Percentiles rank a stretch among this genome's conserved stretches.
Evolutionary conservation across 345 rosid species (phyloP).

Genomic region (Ceriops decandra): DNA sequence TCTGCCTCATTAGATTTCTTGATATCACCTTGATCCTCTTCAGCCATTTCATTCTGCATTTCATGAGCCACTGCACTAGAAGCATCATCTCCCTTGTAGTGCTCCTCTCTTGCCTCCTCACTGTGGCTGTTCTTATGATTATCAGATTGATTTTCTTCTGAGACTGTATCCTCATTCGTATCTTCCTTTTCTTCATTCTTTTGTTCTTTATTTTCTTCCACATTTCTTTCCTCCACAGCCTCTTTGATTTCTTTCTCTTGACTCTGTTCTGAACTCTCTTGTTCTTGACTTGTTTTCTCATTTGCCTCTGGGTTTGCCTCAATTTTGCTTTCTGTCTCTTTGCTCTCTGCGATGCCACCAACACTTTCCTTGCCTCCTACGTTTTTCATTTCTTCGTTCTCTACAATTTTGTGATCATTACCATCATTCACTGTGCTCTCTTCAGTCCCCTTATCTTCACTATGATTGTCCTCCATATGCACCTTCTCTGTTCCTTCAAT

Average conservation of each 20-base stretch:
- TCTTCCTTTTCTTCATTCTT: conserved; percentile 13
- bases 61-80: conserved; percentile 71
- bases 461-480: conserved; percentile 6
- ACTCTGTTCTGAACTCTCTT: conserved; percentile 11
- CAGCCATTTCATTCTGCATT: conserved; percentile 25
- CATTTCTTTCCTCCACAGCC: conserved; percentile 20
- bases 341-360: conserved; percentile 5
- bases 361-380: conserved; percentile 11
- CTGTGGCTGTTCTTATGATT: conserved; percentile 40
- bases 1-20: conserved; percentile 29
- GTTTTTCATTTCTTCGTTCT: conserved; percentile 18
- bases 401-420: not conserved
- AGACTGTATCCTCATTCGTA: conserved; percentile 19
- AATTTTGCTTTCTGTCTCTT: conserved; percentile 5
- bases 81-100: conserved; percentile 85
- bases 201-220: conserved; percentile 8
- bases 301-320: conserved; percentile 7
- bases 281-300: conserved; percentile 10
- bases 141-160: conserved; percentile 33
- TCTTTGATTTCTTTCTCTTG: conserved; percentile 11
- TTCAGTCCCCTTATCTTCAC: conserved; percentile 15
- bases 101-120: conserved; percentile 70
- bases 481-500: conserved; percentile 12
- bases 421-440: conserved; percentile 14
- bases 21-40: conserved; percentile 30